Evolutionary conservation across 257 asterid species (phyloP).

Genomic region (Echium plantagineum): DNA sequence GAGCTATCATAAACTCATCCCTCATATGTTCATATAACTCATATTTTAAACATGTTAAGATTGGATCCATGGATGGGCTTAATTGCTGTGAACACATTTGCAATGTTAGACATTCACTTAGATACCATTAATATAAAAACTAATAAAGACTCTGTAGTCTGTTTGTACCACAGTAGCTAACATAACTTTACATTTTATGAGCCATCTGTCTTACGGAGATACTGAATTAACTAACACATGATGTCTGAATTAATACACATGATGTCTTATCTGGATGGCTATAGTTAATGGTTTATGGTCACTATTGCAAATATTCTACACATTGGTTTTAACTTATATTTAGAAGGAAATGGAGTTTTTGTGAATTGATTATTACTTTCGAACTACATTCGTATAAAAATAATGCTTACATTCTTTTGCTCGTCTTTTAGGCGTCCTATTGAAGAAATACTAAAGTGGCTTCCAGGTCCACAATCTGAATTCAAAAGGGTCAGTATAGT

Average conservation of each 20-base stretch:
- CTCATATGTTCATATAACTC: no score
- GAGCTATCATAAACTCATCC: no score
- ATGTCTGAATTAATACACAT: not conserved
- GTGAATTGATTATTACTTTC: not conserved
- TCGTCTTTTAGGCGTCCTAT: conserved; percentile 65
- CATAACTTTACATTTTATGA: not conserved
- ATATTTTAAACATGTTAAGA: no score
- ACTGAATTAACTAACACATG: not conserved
- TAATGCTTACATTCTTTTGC: conserved; percentile 1
- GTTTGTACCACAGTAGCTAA: not conserved
- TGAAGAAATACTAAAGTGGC: conserved; percentile 76
- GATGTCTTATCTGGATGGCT: not conserved
- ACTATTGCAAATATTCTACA: no score
- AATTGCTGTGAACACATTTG: no score
- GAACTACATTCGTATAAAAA: not conserved
- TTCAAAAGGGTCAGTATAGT: conserved; percentile 53
- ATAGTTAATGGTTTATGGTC: not conserved
- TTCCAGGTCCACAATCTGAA: conserved; percentile 97
- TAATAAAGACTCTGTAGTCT: not conserved
- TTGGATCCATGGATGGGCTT: no score
- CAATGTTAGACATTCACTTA: no score
- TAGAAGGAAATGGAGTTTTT: not conserved
- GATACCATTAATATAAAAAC: no score
- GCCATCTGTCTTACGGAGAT: not conserved
- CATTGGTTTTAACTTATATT: no score